Conservation (phyloP, 2,329 filamentous ascomycete species). For the Emydomyces testavorans region DNA sequence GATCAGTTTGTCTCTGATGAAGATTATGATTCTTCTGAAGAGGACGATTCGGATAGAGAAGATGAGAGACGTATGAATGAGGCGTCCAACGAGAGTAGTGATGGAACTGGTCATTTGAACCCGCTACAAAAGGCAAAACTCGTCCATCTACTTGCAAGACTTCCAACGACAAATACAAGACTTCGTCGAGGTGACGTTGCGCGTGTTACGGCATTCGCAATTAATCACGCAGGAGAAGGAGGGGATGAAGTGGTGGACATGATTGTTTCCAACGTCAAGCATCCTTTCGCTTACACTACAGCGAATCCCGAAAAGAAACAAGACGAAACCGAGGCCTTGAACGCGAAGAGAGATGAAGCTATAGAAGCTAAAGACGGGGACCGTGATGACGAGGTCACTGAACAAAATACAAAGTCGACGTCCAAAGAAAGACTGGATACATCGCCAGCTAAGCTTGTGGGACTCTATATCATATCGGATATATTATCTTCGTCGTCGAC, state of each 20-base stretch:
- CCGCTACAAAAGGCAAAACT: constrained; percentile 76
- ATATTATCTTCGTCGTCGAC: constrained; percentile 67
- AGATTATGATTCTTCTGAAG: constrained; percentile 77
- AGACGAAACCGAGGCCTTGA: constrained; percentile 13
- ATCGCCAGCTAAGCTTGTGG: constrained; percentile 64
- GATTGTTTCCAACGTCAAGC: constrained; percentile 68
- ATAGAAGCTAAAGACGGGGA: constrained; percentile 23
- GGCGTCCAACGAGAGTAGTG: constrained; percentile 31
- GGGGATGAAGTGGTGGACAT: constrained; percentile 86
- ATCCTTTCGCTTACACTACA: constrained; percentile 60
- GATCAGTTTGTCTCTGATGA: constrained; percentile 72
- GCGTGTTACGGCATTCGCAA: constrained; percentile 74
- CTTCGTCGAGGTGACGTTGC: constrained; percentile 78
- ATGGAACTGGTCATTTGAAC: constrained; percentile 58
- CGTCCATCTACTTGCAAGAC: constrained; percentile 66
- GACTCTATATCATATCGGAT: constrained; percentile 68
- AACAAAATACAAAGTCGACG: constrained; percentile 27
- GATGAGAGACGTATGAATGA: constrained; percentile 36
- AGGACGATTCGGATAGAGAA: constrained; percentile 52
- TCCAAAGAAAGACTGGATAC: constrained; percentile 47
- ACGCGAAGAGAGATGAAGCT: constrained; percentile 24
- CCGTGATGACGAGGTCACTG: constrained; percentile 24
- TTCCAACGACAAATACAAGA: constrained; percentile 63
- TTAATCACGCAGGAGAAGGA: constrained; percentile 72
- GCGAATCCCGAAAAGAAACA: constrained; percentile 48